Percentiles rank a stretch among this genome's conserved stretches.
Conservation (phyloP, 805 yeast genomes). For the Sugiyamaella valdiviana region DNA sequence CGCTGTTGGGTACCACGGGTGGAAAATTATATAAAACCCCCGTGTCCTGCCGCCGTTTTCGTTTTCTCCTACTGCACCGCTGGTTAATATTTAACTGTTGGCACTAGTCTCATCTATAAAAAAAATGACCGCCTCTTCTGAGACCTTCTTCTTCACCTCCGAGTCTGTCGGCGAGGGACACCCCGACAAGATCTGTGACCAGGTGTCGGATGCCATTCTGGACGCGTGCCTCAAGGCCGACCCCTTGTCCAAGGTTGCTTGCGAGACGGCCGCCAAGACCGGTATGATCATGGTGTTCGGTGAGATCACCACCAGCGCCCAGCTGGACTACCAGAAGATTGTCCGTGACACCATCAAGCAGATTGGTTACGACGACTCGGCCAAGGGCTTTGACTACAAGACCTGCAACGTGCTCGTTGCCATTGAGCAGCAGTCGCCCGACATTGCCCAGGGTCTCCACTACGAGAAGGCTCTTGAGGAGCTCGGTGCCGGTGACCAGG, state of each 20-base stretch:
- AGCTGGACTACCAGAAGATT: constrained; percentile 92
- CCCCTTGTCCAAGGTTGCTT: constrained; percentile 97
- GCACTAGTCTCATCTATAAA: neutral
- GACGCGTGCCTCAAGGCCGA: constrained; percentile 95
- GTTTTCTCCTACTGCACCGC: neutral
- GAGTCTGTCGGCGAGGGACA: constrained; percentile 67
- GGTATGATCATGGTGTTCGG: constrained; percentile 99
- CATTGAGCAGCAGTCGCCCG: constrained; percentile 98
- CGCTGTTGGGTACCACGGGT: neutral
- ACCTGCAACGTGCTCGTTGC: constrained; percentile 99
- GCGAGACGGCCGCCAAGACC: constrained; percentile 98
- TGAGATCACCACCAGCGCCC: constrained; percentile 97
- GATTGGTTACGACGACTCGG: constrained; percentile 95
- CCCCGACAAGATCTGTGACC: constrained; percentile 72
- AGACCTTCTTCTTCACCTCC: constrained; percentile 56
- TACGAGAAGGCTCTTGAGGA: constrained; percentile 92
- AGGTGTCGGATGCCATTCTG: constrained; percentile 95
- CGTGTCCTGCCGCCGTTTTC: neutral
- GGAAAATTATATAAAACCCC: neutral
- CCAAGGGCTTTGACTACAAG: constrained; percentile 97
- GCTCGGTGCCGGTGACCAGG: constrained; percentile 99
- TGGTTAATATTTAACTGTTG: neutral
- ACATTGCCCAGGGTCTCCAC: constrained; percentile 98
- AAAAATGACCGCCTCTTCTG: constrained; percentile 31
- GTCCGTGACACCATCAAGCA: constrained; percentile 97